phyloP scores from a whole-genome alignment of 768 basidiomycete genomes.

The Boletus vermiculosoides region DNA sequence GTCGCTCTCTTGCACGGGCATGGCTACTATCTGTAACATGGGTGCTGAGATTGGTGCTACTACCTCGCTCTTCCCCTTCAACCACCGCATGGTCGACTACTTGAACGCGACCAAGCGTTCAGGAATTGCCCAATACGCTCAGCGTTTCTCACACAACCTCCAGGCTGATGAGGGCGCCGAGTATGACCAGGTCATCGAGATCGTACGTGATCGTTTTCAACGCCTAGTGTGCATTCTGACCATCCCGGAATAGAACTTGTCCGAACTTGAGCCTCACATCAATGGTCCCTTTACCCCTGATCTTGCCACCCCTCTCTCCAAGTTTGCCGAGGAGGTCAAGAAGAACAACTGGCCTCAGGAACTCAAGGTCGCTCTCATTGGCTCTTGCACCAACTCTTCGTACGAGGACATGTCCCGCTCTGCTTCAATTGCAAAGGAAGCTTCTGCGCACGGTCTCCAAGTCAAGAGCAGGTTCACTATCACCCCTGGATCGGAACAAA shows the following conservation, averaged over 20 bases:
- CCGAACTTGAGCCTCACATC: slow-evolving; percentile 97
- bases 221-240: background rate
- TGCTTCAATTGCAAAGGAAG: slow-evolving; percentile 90
- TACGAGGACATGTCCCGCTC: slow-evolving; percentile 99
- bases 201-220: slow-evolving; percentile 49
- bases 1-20: slow-evolving; percentile 95
- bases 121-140: slow-evolving; percentile 86
- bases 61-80: slow-evolving; percentile 98
- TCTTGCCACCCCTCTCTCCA: slow-evolving; percentile 96
- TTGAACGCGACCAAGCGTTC: slow-evolving; percentile 91
- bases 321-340: slow-evolving; percentile 89
- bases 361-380: slow-evolving; percentile 96
- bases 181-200: slow-evolving; percentile 92
- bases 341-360: slow-evolving; percentile 97
- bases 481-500: slow-evolving; percentile 97
- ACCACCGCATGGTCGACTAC: slow-evolving; percentile 90
- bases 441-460: slow-evolving; percentile 79
- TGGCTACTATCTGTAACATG: slow-evolving; percentile 99
- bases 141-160: slow-evolving; percentile 87
- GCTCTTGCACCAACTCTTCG: slow-evolving; percentile 99
- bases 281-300: slow-evolving; percentile 99
- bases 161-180: slow-evolving; percentile 83
- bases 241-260: slow-evolving; percentile 64
- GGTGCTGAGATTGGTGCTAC: slow-evolving; percentile 99
- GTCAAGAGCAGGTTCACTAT: slow-evolving; percentile 96